Conservation (phyloP, 2,329 filamentous ascomycete genomes). For the Calonectria naviculata region DNA sequence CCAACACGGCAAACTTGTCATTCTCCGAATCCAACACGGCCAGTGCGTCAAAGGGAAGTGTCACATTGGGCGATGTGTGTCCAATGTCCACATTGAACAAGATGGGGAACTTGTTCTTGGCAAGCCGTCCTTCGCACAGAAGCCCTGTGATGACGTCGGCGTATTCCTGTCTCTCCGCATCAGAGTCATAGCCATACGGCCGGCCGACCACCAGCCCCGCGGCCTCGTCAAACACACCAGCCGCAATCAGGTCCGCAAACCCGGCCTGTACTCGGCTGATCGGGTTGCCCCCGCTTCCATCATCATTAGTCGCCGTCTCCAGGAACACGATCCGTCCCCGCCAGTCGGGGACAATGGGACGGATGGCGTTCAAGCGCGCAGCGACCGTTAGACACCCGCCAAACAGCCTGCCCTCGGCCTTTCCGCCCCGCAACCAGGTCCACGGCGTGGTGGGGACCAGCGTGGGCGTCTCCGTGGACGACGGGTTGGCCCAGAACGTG, state of each 20-base stretch:
- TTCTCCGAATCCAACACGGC: slow-evolving; percentile 50
- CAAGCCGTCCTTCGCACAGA: slow-evolving; percentile 49
- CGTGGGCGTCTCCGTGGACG: slow-evolving; percentile 40
- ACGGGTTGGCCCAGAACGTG: slow-evolving; percentile 32
- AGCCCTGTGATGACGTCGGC: slow-evolving; percentile 44
- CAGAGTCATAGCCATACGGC: slow-evolving; percentile 52
- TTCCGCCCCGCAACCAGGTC: slow-evolving; percentile 51
- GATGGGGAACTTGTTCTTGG: slow-evolving; percentile 49
- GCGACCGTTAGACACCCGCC: slow-evolving; percentile 55
- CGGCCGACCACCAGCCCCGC: slow-evolving; percentile 55
- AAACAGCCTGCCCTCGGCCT: slow-evolving; percentile 55
- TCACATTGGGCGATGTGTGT: slow-evolving; percentile 55
- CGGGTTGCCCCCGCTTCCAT: slow-evolving; percentile 26
- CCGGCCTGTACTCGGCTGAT: slow-evolving; percentile 45
- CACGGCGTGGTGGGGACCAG: slow-evolving; percentile 44
- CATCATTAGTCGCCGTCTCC: slow-evolving; percentile 52
- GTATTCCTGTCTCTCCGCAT: slow-evolving; percentile 42
- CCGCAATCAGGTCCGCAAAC: slow-evolving; percentile 54
- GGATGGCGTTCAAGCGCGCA: slow-evolving; percentile 49
- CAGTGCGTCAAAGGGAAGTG: slow-evolving; percentile 51
- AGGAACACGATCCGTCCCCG: slow-evolving; percentile 52
- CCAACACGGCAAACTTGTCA: slow-evolving; percentile 48
- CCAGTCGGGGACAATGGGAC: slow-evolving; percentile 49
- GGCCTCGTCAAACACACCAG: slow-evolving; percentile 53
- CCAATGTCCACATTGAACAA: slow-evolving; percentile 56